phyloP scores from a whole-genome alignment of 345 rosid genomes.

The Gossypium ekmanianum region DNA sequence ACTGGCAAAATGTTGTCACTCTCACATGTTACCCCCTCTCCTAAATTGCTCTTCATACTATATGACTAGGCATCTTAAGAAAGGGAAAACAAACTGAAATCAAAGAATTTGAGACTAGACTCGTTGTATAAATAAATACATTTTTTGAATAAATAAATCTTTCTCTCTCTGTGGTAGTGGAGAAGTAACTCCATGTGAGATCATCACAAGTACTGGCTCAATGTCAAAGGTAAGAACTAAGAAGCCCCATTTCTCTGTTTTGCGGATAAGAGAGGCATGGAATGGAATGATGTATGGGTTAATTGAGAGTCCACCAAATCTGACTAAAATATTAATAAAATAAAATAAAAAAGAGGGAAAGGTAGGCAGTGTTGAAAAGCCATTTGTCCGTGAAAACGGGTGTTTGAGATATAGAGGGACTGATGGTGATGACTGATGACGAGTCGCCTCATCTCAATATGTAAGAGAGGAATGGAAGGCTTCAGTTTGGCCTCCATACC shows the following conservation, averaged over 20 bases:
- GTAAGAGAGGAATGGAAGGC: background rate
- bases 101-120: background rate
- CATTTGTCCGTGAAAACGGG: background rate
- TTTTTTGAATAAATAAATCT: background rate
- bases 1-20: background rate
- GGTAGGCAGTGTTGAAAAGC: background rate
- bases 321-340: background rate
- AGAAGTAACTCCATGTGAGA: conserved; percentile 6
- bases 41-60: background rate
- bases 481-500: background rate
- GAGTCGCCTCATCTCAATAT: background rate
- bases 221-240: background rate
- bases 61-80: background rate
- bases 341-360: background rate
- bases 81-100: background rate
- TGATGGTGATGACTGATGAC: background rate
- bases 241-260: background rate
- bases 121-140: background rate
- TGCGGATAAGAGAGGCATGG: background rate
- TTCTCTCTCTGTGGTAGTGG: background rate
- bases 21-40: background rate
- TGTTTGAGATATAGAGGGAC: background rate
- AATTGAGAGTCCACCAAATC: background rate
- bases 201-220: background rate
- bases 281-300: background rate